These are phyloP conservation scores for Thelephora terrestris DNA, from an alignment of 1,284 basidiomycete genomes.

Conservation along the genomic window DNA sequence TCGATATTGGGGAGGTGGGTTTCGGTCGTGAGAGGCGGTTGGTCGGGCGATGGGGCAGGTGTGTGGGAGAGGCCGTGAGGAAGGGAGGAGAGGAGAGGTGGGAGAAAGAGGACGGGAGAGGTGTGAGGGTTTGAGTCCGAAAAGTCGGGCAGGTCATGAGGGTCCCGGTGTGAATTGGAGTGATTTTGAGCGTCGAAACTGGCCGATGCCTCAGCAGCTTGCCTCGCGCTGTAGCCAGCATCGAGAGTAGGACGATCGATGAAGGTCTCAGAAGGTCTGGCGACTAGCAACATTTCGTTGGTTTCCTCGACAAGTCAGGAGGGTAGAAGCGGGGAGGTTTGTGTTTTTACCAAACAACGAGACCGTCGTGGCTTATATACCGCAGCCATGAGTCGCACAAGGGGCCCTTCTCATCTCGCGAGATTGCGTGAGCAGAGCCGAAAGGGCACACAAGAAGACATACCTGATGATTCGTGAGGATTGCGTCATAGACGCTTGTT, in stretches of 20 bases:
- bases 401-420: too few relatives aligned
- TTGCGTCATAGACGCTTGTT: too few relatives aligned
- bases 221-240: not conserved
- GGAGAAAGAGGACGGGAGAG: constrained; percentile 62
- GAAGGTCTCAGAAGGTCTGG: not conserved
- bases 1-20: constrained; percentile 78
- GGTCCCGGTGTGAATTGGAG: constrained; percentile 28
- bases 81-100: constrained; percentile 69
- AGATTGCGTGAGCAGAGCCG: too few relatives aligned
- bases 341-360: not conserved
- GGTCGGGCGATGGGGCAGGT: constrained; percentile 16
- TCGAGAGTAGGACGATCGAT: not conserved
- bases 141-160: constrained; percentile 52
- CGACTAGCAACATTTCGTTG: not conserved
- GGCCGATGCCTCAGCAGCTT: constrained; percentile 3
- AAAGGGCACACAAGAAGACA: too few relatives aligned
- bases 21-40: constrained; percentile 43
- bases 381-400: too few relatives aligned
- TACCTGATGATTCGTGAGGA: too few relatives aligned
- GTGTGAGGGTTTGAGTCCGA: constrained; percentile 27
- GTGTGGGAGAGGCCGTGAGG: constrained; percentile 25
- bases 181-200: constrained; percentile 4
- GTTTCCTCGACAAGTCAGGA: not conserved
- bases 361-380: too few relatives aligned
- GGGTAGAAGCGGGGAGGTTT: not conserved